These are phyloP conservation scores for Coniosporium tulheliwenetii DNA, from an alignment of 2,329 filamentous ascomycete genomes.

Conservation along the genomic window DNA sequence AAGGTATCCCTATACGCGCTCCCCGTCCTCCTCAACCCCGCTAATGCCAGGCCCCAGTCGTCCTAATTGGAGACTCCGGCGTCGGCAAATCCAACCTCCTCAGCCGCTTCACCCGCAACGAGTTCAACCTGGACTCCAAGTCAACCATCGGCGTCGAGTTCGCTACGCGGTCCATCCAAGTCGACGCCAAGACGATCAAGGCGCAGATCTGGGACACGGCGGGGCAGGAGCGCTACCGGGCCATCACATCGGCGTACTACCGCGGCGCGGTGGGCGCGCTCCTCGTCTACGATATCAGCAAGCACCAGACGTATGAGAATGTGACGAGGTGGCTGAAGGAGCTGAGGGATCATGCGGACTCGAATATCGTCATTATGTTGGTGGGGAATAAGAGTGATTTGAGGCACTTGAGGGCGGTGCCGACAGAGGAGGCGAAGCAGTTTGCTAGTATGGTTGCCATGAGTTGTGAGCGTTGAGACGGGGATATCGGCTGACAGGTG, in stretches of 20 bases:
- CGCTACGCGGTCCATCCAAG: conserved; percentile 94
- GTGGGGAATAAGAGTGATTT: conserved; percentile 99
- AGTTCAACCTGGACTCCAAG: conserved; percentile 99
- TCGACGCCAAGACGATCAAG: conserved; percentile 99
- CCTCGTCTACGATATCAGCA: conserved; percentile 98
- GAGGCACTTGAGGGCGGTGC: conserved; percentile 90
- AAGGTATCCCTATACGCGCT: conserved; percentile 45
- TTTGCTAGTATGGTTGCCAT: conserved; percentile 44
- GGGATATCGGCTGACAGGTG: conserved; percentile 1
- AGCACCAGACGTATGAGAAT: conserved; percentile 98
- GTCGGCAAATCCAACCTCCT: conserved; percentile 99
- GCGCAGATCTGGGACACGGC: conserved; percentile 99
- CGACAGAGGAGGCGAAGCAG: conserved; percentile 92
- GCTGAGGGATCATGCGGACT: conserved; percentile 91
- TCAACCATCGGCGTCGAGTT: conserved; percentile 99
- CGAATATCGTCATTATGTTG: conserved; percentile 99
- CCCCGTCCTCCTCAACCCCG: conserved; percentile 2
- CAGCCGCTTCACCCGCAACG: conserved; percentile 98
- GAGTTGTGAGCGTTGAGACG: background rate
- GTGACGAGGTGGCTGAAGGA: conserved; percentile 99
- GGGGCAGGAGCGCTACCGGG: conserved; percentile 95
- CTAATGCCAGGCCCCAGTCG: conserved; percentile 42
- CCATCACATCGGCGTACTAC: conserved; percentile 98
- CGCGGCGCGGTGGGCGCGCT: conserved; percentile 92
- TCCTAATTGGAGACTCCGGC: conserved; percentile 97